Conservation (phyloP, 1,139 yeast species). For the Scheffersomyces parashehatae region DNA sequence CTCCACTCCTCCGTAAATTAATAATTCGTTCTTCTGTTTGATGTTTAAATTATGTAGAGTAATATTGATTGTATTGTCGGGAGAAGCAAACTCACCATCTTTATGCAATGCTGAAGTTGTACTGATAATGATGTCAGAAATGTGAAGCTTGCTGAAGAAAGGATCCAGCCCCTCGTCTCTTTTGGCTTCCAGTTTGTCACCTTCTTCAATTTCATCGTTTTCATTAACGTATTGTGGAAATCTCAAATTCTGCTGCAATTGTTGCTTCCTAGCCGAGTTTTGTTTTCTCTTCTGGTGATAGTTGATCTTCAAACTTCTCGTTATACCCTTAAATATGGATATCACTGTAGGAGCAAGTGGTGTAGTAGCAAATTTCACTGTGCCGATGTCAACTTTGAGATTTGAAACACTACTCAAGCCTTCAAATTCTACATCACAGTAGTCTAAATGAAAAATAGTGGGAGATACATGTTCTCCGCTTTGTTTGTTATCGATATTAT, state of each 20-base stretch:
- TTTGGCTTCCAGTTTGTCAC: constrained; percentile 5
- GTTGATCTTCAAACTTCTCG: constrained; percentile 32
- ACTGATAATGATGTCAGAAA: constrained; percentile 37
- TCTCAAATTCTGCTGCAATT: constrained; percentile 10
- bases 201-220: constrained; percentile 14
- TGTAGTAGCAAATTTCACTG: constrained; percentile 42
- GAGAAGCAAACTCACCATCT: constrained; percentile 40
- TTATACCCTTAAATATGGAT: constrained; percentile 31
- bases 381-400: constrained; percentile 47
- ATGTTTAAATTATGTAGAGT: constrained; percentile 31
- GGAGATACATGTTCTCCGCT: constrained; percentile 7
- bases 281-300: constrained; percentile 31
- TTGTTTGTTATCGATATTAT: constrained; percentile 8
- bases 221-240: constrained; percentile 35
- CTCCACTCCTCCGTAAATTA: constrained; percentile 52
- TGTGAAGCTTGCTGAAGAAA: constrained; percentile 33
- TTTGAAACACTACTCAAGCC: constrained; percentile 53
- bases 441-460: constrained; percentile 33
- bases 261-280: constrained; percentile 6
- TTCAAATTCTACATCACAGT: constrained; percentile 44
- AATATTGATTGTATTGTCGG: constrained; percentile 27
- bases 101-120: constrained; percentile 45
- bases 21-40: constrained; percentile 41
- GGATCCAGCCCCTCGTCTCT: constrained; percentile 12
- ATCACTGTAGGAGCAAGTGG: constrained; percentile 39